phyloP scores from a whole-genome alignment of 257 asterid species.

The Solanum chilense region DNA sequence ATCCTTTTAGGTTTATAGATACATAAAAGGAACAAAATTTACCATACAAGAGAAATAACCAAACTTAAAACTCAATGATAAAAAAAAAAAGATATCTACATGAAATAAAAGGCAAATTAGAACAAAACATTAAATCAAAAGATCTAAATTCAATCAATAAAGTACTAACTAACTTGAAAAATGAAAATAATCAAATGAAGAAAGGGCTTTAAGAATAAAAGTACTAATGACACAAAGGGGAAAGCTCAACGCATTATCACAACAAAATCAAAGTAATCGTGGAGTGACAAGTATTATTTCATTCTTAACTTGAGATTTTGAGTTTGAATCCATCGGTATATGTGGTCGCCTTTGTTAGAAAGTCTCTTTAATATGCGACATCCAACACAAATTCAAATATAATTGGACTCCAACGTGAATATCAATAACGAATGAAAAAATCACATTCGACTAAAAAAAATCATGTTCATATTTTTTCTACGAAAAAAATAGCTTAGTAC shows the following conservation, averaged over 20 bases:
- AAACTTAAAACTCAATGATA: background rate
- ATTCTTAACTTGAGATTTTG: no score
- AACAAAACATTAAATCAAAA: background rate
- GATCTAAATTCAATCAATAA: background rate
- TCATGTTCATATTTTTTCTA: background rate
- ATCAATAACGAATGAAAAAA: no score
- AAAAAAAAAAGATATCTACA: no score
- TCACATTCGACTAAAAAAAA: background rate
- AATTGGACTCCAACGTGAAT: background rate
- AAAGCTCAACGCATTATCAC: background rate
- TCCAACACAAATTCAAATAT: no score
- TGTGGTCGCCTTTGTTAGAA: no score
- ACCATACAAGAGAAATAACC: background rate
- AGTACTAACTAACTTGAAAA: background rate
- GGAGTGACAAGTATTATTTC: no score
- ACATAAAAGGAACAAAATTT: background rate
- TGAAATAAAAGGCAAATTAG: background rate
- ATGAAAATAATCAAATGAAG: background rate
- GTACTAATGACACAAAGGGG: background rate
- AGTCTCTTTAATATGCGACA: no score
- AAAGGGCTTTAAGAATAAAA: background rate
- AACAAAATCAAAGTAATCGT: background rate
- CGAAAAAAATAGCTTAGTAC: background rate
- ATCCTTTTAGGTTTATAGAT: background rate
- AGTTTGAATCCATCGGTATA: background rate